Conservation (phyloP, 768 basidiomycete genomes). For the Dacryopinax spathularia region DNA sequence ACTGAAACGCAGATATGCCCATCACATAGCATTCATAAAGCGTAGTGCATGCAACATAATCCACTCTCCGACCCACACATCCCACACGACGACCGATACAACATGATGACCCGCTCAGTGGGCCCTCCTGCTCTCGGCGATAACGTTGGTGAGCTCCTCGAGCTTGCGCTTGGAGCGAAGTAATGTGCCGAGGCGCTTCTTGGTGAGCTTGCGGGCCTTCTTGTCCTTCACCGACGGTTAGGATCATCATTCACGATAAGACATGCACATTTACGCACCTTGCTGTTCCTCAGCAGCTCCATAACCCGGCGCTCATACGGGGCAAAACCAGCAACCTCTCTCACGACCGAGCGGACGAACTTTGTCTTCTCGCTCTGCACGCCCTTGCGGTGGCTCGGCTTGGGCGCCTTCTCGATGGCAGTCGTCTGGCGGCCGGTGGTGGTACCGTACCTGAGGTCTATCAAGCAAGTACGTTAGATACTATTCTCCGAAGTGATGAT, state of each 20-base stretch:
- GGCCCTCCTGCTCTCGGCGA: conserved; percentile 32
- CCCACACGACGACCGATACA: too few relatives aligned
- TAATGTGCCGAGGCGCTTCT: conserved; percentile 99
- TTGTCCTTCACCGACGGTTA: conserved; percentile 54
- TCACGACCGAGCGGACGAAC: conserved; percentile 83
- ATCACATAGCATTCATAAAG: not conserved
- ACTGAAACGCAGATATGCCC: too few relatives aligned
- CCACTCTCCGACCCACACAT: not conserved
- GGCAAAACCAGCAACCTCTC: conserved; percentile 95
- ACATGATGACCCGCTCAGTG: conserved; percentile 10
- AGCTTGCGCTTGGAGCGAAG: conserved; percentile 97
- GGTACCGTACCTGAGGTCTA: conserved; percentile 71
- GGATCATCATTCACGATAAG: conserved; percentile 9
- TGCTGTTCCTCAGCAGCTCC: conserved; percentile 96
- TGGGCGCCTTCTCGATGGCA: conserved; percentile 52
- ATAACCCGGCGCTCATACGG: conserved; percentile 96
- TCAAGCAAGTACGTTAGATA: not conserved
- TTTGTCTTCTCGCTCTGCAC: conserved; percentile 76
- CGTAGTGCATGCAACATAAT: not conserved
- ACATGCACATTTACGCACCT: conserved; percentile 38
- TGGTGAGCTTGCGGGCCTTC: conserved; percentile 97
- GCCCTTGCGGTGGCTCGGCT: conserved; percentile 89
- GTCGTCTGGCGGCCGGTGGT: conserved; percentile 88
- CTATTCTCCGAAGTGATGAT: not conserved
- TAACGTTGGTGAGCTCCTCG: conserved; percentile 83